Conservation (phyloP, 2,329 filamentous ascomycete species). For the Pleurostoma richardsiae region DNA sequence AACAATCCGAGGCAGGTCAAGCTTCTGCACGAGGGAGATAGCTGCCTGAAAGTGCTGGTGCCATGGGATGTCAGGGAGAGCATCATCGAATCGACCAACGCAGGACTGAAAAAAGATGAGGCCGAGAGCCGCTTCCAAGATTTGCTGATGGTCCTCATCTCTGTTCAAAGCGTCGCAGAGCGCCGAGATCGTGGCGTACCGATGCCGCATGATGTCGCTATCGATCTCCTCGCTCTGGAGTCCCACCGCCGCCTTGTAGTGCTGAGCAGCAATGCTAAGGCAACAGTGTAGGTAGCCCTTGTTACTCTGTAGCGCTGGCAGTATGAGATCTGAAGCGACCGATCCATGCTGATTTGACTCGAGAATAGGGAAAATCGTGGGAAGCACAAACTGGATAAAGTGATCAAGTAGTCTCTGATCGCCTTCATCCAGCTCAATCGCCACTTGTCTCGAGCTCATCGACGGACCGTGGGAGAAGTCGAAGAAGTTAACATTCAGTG, state of each 20-base stretch:
- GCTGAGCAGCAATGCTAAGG: constrained; percentile 85
- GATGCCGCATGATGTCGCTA: constrained; percentile 86
- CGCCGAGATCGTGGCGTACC: constrained; percentile 80
- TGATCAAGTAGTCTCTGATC: constrained; percentile 86
- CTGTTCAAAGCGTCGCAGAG: constrained; percentile 76
- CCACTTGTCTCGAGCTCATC: constrained; percentile 59
- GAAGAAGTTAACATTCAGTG: constrained; percentile 73
- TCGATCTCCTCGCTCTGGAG: constrained; percentile 71
- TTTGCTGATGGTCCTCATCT: constrained; percentile 80
- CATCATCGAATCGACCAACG: constrained; percentile 80
- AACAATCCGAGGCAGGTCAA: constrained; percentile 70
- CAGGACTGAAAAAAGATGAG: constrained; percentile 97
- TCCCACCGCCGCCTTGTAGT: constrained; percentile 75
- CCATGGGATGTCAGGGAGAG: constrained; percentile 89
- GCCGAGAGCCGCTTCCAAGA: constrained; percentile 85
- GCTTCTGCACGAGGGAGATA: constrained; percentile 76
- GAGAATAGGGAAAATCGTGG: constrained; percentile 85
- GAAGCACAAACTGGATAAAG: constrained; percentile 83
- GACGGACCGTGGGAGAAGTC: constrained; percentile 69
- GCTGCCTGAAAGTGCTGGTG: constrained; percentile 94
- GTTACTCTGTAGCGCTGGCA: constrained; percentile 86
- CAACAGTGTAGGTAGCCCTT: constrained; percentile 94
- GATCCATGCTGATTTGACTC: constrained; percentile 86
- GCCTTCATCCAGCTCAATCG: constrained; percentile 79
- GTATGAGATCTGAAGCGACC: constrained; percentile 73